Conservation (phyloP, 2,329 filamentous ascomycete genomes). For the Rhynchosporium agropyri region DNA sequence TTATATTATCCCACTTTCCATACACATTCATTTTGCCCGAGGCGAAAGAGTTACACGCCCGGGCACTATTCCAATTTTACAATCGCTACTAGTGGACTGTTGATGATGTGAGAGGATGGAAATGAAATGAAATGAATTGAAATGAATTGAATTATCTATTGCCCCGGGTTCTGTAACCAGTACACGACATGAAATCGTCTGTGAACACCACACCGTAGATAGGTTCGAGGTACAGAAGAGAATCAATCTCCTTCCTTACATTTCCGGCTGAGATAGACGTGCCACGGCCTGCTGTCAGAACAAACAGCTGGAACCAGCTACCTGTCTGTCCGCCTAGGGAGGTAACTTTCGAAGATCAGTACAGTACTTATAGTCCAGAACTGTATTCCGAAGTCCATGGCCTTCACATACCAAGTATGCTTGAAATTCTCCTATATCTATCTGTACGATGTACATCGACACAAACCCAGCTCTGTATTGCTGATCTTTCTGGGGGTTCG, state of each 20-base stretch:
- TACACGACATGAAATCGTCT: neutral
- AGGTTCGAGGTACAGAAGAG: no score
- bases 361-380: no score
- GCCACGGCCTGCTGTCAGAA: neutral
- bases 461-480: neutral
- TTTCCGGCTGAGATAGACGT: neutral
- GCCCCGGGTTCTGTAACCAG: no score
- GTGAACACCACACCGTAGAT: neutral
- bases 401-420: no score
- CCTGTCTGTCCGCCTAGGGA: no score
- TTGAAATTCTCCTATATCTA: neutral
- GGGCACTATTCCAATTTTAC: neutral
- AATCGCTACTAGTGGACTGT: no score
- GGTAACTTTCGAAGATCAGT: no score
- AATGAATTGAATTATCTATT: no score
- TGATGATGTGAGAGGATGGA: no score
- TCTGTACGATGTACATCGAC: neutral
- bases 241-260: no score
- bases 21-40: neutral
- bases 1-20: neutral
- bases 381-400: no score
- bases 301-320: neutral
- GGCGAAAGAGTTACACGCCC: neutral
- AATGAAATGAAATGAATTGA: no score
- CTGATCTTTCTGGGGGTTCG: constrained; percentile 4